Evolutionary conservation across 163 green algal genomes (phyloP).

Genomic region (Volvox carteri): DNA sequence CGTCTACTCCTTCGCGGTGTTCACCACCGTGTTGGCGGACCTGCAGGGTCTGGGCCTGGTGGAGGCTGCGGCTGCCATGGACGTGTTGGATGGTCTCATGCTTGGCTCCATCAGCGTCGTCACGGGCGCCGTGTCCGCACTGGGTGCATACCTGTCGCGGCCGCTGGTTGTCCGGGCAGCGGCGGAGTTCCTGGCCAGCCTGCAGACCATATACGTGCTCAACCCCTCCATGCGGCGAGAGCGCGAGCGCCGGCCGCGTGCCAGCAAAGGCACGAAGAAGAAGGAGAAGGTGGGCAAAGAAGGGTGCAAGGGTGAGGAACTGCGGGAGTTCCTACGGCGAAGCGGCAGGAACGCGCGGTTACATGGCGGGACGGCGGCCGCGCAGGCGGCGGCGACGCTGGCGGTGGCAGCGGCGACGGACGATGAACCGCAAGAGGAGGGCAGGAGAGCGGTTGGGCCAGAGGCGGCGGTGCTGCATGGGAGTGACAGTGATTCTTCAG

Average conservation of each 20-base stretch:
- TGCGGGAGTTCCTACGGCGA: background rate
- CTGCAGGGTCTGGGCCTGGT: slow-evolving; percentile 43
- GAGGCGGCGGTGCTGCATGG: background rate
- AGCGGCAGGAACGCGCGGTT: background rate
- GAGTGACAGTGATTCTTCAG: too few relatives aligned
- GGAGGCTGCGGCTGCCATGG: slow-evolving; percentile 37
- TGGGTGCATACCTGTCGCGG: slow-evolving; percentile 53
- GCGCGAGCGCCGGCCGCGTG: background rate
- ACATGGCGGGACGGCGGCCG: background rate
- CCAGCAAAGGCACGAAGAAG: background rate
- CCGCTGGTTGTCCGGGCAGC: slow-evolving; percentile 48
- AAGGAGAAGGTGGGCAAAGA: background rate
- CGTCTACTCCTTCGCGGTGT: slow-evolving; percentile 57
- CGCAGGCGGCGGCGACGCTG: background rate
- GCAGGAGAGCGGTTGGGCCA: background rate
- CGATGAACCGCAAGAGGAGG: background rate
- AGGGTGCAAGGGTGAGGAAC: background rate
- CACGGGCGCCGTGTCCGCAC: slow-evolving; percentile 51
- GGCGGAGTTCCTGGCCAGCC: slow-evolving; percentile 45
- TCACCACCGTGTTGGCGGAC: slow-evolving; percentile 51
- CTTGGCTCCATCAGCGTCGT: slow-evolving; percentile 57
- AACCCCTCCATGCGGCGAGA: slow-evolving; percentile 30
- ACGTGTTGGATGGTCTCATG: slow-evolving; percentile 50
- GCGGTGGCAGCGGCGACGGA: background rate
- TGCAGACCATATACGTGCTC: slow-evolving; percentile 44